Conservation (phyloP, 148 eudicot species). For the Fagopyrum esculentum region DNA sequence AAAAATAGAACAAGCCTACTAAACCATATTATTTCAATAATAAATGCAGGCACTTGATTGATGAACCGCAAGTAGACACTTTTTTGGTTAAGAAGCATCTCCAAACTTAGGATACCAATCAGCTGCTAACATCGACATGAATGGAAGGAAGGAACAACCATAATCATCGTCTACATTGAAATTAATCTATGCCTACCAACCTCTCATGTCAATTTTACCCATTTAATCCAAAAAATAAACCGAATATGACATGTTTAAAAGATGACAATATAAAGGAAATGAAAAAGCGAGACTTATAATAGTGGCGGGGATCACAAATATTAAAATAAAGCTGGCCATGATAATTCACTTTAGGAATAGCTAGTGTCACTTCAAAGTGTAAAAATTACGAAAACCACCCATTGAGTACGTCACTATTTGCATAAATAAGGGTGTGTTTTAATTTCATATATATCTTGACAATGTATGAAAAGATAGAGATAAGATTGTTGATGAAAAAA, state of each 20-base stretch:
- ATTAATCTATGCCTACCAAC: not conserved
- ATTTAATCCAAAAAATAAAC: not conserved
- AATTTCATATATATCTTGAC: no score
- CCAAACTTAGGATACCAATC: slow-evolving; percentile 9
- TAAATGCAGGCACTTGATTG: not conserved
- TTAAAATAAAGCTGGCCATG: not conserved
- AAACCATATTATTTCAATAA: no score
- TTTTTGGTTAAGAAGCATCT: not conserved
- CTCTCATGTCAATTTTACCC: not conserved
- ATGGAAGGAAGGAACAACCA: not conserved
- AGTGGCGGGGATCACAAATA: not conserved
- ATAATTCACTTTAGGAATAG: not conserved
- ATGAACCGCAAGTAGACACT: not conserved
- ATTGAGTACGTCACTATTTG: not conserved
- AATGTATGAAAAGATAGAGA: no score
- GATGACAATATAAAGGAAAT: not conserved
- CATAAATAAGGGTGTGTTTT: not conserved
- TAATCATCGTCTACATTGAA: slow-evolving; percentile 4
- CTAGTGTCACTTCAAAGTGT: not conserved
- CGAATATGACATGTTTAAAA: not conserved
- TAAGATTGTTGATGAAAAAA: no score
- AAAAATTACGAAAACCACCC: not conserved
- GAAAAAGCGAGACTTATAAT: not conserved
- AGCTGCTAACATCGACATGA: not conserved
- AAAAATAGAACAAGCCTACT: no score